Percentiles rank a stretch among this genome's conserved stretches.
phyloP scores from a whole-genome alignment of 768 basidiomycete species.

The Tremella mesenterica region DNA sequence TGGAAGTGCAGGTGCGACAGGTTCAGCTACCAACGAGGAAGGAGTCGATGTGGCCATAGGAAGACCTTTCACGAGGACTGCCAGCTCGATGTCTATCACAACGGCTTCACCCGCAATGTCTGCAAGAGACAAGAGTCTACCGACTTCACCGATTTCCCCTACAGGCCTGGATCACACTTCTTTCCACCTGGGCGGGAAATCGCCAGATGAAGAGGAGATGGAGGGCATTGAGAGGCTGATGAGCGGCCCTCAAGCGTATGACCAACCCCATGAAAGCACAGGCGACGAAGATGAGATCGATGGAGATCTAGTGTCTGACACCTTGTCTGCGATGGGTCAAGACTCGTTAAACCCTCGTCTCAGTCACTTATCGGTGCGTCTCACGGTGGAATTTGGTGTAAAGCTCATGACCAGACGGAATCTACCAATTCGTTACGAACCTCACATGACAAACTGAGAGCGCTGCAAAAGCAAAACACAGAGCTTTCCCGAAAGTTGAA shows the following conservation, averaged over 20 bases:
- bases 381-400: background rate
- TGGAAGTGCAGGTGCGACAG: slow-evolving; percentile 15
- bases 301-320: slow-evolving; percentile 7
- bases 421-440: slow-evolving; percentile 62
- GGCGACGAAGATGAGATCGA: slow-evolving; percentile 21
- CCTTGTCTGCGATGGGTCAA: slow-evolving; percentile 14
- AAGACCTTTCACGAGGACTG: background rate
- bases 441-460: slow-evolving; percentile 63
- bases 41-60: slow-evolving; percentile 7
- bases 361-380: slow-evolving; percentile 26
- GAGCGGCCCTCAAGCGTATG: background rate
- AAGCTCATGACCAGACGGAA: slow-evolving; percentile 27
- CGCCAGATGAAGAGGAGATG: slow-evolving; percentile 21
- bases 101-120: slow-evolving; percentile 4
- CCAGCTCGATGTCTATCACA: slow-evolving; percentile 4
- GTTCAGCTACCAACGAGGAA: slow-evolving; percentile 8
- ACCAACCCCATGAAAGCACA: background rate
- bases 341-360: slow-evolving; percentile 22
- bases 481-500: slow-evolving; percentile 67
- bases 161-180: slow-evolving; percentile 26
- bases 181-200: slow-evolving; percentile 28
- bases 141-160: slow-evolving; percentile 22
- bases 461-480: slow-evolving; percentile 60
- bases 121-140: slow-evolving; percentile 8
- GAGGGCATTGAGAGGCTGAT: slow-evolving; percentile 10